These are phyloP conservation scores for Salix udensis DNA, from an alignment of 345 rosid species.

Conservation along the genomic window DNA sequence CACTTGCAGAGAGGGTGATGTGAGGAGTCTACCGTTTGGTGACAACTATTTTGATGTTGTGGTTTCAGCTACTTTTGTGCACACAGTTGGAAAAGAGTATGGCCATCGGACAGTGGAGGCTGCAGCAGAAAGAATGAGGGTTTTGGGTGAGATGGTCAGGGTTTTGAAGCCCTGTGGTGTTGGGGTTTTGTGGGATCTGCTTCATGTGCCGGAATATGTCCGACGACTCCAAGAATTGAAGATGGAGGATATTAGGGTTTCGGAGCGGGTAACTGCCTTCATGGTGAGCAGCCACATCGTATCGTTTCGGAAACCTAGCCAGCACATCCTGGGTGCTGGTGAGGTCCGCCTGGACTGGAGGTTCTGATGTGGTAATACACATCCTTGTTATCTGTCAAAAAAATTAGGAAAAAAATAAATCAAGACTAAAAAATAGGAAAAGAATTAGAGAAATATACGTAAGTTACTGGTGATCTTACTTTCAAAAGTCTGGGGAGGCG, in stretches of 20 bases:
- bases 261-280: conserved; percentile 84
- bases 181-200: conserved; percentile 82
- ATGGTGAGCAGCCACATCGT: conserved; percentile 92
- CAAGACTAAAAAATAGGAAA: background rate
- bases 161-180: conserved; percentile 78
- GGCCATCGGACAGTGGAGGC: conserved; percentile 87
- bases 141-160: conserved; percentile 78
- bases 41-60: conserved; percentile 92
- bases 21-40: conserved; percentile 71
- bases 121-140: conserved; percentile 81
- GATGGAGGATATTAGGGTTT: conserved; percentile 84
- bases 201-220: conserved; percentile 80
- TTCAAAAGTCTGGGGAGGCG: conserved; percentile 27
- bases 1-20: conserved; percentile 88
- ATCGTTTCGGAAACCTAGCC: conserved; percentile 73
- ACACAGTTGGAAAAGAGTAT: conserved; percentile 79
- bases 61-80: conserved; percentile 78
- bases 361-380: conserved; percentile 11
- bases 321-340: conserved; percentile 45
- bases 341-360: conserved; percentile 54
- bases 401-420: background rate
- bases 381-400: background rate
- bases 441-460: background rate
- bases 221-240: conserved; percentile 69
- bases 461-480: background rate